Evolutionary conservation across 2,329 filamentous ascomycete species (phyloP).

Genomic region (Geosmithia morbida): DNA sequence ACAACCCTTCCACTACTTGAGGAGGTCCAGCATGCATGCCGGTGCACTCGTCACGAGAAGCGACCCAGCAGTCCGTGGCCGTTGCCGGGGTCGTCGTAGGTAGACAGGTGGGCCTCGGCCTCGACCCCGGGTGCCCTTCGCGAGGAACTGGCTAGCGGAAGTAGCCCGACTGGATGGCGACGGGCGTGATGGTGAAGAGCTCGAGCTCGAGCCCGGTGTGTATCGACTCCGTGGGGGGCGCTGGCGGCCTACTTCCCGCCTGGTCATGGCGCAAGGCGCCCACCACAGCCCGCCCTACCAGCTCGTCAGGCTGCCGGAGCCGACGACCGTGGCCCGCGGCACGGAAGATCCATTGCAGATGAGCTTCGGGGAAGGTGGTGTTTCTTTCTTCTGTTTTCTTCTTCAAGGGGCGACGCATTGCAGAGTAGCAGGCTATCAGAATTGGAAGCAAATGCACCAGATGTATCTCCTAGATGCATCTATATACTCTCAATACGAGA

Average conservation of each 20-base stretch:
- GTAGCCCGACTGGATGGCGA: conserved; percentile 33
- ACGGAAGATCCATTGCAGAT: too few species aligned
- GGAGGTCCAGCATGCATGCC: conserved; percentile 21
- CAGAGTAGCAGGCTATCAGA: too few species aligned
- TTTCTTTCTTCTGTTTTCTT: too few species aligned
- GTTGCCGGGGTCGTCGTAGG: conserved; percentile 14
- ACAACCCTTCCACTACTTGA: conserved; percentile 33
- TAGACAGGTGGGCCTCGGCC: conserved; percentile 15
- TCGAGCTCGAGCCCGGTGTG: conserved; percentile 28
- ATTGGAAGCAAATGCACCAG: too few species aligned
- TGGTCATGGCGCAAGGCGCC: conserved; percentile 26
- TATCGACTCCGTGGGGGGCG: conserved; percentile 27
- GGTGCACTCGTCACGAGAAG: conserved; percentile 26
- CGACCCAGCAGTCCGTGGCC: conserved; percentile 32
- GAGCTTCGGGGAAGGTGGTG: too few species aligned
- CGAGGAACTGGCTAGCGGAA: conserved; percentile 36
- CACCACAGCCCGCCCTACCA: conserved; percentile 22
- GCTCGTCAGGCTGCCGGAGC: conserved; percentile 31
- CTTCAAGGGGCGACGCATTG: too few species aligned
- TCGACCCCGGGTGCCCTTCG: conserved; percentile 13
- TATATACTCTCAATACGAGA: too few species aligned
- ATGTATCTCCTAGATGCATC: too few species aligned
- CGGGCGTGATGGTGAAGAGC: conserved; percentile 26
- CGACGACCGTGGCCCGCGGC: conserved; percentile 21
- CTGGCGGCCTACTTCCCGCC: conserved; percentile 33